Evolutionary conservation across 2,329 filamentous ascomycete species (phyloP), one percentile per base, ranked within the genome.

Genomic region (Didymellaceae sp.): DNA sequence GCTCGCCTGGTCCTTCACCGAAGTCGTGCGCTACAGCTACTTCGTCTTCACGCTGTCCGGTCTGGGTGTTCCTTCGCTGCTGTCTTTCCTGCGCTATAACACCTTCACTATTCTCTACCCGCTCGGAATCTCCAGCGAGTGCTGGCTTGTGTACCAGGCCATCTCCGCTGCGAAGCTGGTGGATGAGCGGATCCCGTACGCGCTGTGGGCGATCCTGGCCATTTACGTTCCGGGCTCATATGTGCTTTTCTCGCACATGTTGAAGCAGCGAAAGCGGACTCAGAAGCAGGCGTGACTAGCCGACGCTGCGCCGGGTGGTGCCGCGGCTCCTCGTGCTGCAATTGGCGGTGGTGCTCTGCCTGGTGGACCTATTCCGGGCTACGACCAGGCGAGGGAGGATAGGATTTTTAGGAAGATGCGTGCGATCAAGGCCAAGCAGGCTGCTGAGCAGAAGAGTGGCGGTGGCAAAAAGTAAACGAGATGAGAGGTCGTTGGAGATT

Each of bases 101-200:
- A 91, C 90, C 6, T 99, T 99, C 76, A 91, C 90, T 65, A 77
- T 97, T 28, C 83, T 99, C 17, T 99, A 99, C 75, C 94, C 94
- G 1, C 72, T 97, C 52, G 94, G 94, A 32, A 97, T 97, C 68
- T 24, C 35, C 7, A 80, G 83, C 31, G 94, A 99, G 81, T 90
- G 88, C 66, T 85, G 82, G 74, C 81, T 97, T 66, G 86, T 97
- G 43, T 90, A 86, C 70, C 78, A 81, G 48, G 86, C 90, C 1
- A 82, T 88, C 39, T 80, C 75, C 10, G 86, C 88, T 2, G 85
- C 85, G 39, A 76, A 64, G 57, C 72, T 77, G 59, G 78, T 73
- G 59, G 77, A 75, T 66, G 77, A 70, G 56, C 75, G 74, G 65
- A 84, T 80, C 65, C 82, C 81, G 45, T 86, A 80, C 64, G 77